Conservation (phyloP, 306 rosid genomes). For the Malus domestica region DNA sequence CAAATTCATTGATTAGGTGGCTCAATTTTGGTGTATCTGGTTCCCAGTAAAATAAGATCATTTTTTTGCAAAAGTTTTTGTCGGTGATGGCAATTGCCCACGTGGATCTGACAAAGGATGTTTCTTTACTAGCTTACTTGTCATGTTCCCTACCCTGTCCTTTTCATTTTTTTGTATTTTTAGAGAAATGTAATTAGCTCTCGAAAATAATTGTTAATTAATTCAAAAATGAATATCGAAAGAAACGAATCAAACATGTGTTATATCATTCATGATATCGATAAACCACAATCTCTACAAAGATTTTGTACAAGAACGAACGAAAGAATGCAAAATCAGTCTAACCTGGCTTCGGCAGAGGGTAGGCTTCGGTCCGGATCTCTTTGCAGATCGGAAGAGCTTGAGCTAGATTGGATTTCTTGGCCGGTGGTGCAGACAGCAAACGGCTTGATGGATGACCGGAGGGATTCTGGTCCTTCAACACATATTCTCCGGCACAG, state of each 20-base stretch:
- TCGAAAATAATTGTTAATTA: no score
- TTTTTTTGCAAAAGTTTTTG: background rate
- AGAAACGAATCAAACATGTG: slow-evolving; percentile 1
- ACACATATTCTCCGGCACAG: slow-evolving; percentile 63
- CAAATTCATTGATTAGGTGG: no score
- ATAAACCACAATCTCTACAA: slow-evolving; percentile 21
- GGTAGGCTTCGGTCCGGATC: slow-evolving; percentile 11
- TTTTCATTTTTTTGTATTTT: background rate
- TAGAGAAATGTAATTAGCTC: no score
- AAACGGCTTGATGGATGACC: slow-evolving; percentile 59
- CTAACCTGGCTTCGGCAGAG: slow-evolving; percentile 40
- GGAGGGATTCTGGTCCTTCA: slow-evolving; percentile 74
- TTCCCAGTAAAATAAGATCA: background rate
- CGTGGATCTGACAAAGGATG: background rate
- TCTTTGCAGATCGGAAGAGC: background rate
- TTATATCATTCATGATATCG: slow-evolving; percentile 6
- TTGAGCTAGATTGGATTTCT: slow-evolving; percentile 18
- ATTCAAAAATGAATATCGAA: no score
- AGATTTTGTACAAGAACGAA: slow-evolving; percentile 17
- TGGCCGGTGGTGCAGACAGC: slow-evolving; percentile 13
- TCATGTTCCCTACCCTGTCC: background rate
- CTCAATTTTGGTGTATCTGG: no score
- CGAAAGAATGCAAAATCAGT: slow-evolving; percentile 9
- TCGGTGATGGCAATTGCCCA: slow-evolving; percentile 2
- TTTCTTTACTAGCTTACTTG: background rate